Conservation (phyloP, 2,329 filamentous ascomycete species). For the Fusarium citri region DNA sequence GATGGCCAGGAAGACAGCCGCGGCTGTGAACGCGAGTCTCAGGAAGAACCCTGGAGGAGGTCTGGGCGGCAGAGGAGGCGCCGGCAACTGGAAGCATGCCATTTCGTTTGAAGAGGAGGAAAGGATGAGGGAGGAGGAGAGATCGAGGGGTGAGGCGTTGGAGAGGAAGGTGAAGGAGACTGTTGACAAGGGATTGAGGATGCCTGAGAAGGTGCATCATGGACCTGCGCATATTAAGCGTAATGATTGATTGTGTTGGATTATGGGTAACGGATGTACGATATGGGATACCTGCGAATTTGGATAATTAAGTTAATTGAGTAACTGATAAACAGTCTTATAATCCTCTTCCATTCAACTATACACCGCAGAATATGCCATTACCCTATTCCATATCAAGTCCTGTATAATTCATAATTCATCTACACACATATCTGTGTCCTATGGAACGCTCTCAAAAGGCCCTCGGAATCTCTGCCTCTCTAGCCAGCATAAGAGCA, state of each 20-base stretch:
- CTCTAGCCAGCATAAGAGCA: constrained; percentile 26
- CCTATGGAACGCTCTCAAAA: not conserved
- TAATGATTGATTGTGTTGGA: constrained; percentile 5
- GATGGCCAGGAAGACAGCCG: constrained; percentile 50
- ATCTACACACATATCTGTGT: not conserved
- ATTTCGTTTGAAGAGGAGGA: constrained; percentile 44
- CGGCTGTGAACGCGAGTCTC: constrained; percentile 50
- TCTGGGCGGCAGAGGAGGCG: constrained; percentile 64
- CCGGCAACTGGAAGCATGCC: constrained; percentile 62
- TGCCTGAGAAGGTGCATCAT: constrained; percentile 60
- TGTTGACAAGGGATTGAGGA: constrained; percentile 61
- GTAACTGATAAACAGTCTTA: not conserved
- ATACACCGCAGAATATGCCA: too few species aligned
- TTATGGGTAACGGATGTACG: not conserved
- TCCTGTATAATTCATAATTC: not conserved
- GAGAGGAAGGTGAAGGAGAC: constrained; percentile 58
- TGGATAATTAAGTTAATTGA: not conserved
- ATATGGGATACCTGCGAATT: not conserved
- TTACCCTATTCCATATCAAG: too few species aligned
- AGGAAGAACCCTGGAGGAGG: constrained; percentile 42
- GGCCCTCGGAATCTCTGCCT: constrained; percentile 35
- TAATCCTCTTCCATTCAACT: not conserved
- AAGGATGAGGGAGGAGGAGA: constrained; percentile 41
- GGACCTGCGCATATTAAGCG: constrained; percentile 27
- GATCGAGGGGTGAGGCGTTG: constrained; percentile 52